Conservation (phyloP, 306 rosid genomes). For the Citrullus colocynthis region DNA sequence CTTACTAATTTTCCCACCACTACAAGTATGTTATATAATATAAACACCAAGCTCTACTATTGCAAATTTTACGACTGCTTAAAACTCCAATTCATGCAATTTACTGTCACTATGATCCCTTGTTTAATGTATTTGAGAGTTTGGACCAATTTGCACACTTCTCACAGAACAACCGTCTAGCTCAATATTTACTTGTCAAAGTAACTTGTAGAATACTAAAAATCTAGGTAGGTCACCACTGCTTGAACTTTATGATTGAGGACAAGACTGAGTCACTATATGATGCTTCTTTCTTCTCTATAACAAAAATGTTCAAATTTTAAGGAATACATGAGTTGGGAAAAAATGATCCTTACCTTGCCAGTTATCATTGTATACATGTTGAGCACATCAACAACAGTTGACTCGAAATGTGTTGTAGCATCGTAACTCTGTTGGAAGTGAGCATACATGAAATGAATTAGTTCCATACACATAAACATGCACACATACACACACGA, state of each 20-base stretch:
- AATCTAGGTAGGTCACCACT: neutral
- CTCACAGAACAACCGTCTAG: neutral
- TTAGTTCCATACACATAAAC: neutral
- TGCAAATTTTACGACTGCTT: neutral
- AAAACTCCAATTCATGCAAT: neutral
- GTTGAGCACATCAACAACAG: conserved; percentile 80
- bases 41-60: neutral
- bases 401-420: conserved; percentile 92
- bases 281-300: neutral
- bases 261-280: neutral
- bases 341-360: conserved; percentile 34
- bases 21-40: neutral
- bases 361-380: conserved; percentile 92
- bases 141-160: no score
- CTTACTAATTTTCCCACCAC: neutral
- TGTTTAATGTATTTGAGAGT: neutral
- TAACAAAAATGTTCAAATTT: neutral
- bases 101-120: neutral
- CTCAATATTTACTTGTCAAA: neutral
- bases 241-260: neutral
- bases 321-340: neutral
- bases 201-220: neutral
- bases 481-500: no score
- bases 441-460: neutral
- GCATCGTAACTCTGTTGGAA: conserved; percentile 87